Percentiles rank a stretch among this genome's conserved stretches.
Conservation (phyloP, 192 early-diverging fungal genomes). For the Linnemannia hyalina region DNA sequence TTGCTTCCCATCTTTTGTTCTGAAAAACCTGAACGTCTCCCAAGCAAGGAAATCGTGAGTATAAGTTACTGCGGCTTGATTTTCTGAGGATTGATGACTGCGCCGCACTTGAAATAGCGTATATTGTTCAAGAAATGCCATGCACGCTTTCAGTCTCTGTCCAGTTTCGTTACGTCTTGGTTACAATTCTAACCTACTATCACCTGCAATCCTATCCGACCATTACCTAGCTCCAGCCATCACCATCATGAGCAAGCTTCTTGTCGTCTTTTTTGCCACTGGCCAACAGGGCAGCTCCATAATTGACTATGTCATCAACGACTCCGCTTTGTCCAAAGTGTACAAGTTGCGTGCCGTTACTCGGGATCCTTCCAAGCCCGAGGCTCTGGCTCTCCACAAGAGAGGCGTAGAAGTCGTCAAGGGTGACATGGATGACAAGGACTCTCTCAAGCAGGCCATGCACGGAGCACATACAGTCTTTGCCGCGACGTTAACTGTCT, state of each 20-base stretch:
- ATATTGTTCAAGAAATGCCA: too few relatives aligned
- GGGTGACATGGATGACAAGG: conserved; percentile 16
- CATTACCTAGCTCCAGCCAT: neutral
- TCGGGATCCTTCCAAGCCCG: conserved; percentile 17
- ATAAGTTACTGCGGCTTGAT: neutral
- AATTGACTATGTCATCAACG: conserved; percentile 13
- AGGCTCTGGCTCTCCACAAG: conserved; percentile 11
- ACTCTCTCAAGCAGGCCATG: conserved; percentile 34
- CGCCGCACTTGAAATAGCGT: neutral
- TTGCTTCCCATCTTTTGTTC: too few relatives aligned
- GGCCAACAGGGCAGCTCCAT: conserved; percentile 25
- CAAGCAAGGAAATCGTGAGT: too few relatives aligned
- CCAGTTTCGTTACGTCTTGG: neutral
- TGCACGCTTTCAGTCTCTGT: neutral
- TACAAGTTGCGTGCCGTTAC: conserved; percentile 26
- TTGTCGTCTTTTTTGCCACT: conserved; percentile 35
- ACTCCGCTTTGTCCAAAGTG: conserved; percentile 7
- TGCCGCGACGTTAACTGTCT: conserved; percentile 13
- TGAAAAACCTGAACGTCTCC: too few relatives aligned
- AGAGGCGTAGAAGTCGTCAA: conserved; percentile 46
- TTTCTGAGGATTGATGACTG: neutral
- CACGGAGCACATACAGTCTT: conserved; percentile 44
- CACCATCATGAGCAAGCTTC: conserved; percentile 28
- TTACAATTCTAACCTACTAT: neutral
- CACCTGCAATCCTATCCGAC: neutral